Conservation (phyloP, 192 early-diverging fungal species). For the Podila horticola region DNA sequence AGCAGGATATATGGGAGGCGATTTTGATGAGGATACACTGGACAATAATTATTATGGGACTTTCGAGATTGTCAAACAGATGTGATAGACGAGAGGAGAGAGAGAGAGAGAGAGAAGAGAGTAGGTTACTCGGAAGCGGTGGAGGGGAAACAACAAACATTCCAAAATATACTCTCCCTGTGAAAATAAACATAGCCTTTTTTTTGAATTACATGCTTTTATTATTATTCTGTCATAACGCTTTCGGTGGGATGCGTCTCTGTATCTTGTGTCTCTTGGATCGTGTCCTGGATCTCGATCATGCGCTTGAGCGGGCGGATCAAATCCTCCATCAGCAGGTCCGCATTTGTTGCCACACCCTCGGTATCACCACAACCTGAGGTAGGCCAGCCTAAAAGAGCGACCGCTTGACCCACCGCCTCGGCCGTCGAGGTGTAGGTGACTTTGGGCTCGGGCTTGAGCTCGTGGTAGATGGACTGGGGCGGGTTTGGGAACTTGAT, state of each 20-base stretch:
- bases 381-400: slow-evolving; percentile 37
- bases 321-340: slow-evolving; percentile 33
- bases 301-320: slow-evolving; percentile 39
- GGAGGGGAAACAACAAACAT: too few species aligned
- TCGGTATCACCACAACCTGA: neutral
- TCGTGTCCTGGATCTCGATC: slow-evolving; percentile 42
- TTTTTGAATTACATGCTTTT: too few species aligned
- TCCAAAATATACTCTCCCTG: too few species aligned
- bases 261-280: neutral
- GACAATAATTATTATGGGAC: too few species aligned
- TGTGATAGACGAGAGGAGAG: too few species aligned
- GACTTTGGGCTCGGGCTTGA: slow-evolving; percentile 48
- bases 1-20: neutral
- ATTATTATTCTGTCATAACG: too few species aligned
- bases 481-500: slow-evolving; percentile 48
- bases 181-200: too few species aligned
- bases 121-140: too few species aligned
- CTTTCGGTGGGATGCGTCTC: too few species aligned
- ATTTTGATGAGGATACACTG: too few species aligned
- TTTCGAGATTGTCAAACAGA: too few species aligned
- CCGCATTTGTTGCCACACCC: slow-evolving; percentile 5
- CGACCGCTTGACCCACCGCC: slow-evolving; percentile 45
- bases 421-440: slow-evolving; percentile 51
- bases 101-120: too few species aligned
- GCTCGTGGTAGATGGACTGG: slow-evolving; percentile 44